Evolutionary conservation across 306 rosid species (phyloP).

Genomic region (Cucurbita maxima): DNA sequence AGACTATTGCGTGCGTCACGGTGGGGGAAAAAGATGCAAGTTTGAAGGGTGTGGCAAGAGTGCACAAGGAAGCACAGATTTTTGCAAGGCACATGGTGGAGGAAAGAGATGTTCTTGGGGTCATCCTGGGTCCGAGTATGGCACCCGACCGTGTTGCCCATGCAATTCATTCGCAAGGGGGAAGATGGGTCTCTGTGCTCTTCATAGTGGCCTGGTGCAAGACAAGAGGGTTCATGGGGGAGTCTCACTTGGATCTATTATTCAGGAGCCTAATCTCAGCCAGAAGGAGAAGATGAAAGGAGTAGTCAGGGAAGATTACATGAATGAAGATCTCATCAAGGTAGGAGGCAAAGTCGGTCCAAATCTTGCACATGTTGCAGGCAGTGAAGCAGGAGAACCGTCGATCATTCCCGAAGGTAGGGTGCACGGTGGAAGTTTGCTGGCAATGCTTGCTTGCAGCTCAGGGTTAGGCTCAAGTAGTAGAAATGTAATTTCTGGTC

Average conservation of each 20-base stretch:
- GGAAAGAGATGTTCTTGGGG: slow-evolving; percentile 97
- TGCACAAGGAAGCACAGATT: slow-evolving; percentile 95
- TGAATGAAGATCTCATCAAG: slow-evolving; percentile 33
- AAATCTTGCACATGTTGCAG: slow-evolving; percentile 18
- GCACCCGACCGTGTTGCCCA: slow-evolving; percentile 37
- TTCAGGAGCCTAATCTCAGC: slow-evolving; percentile 34
- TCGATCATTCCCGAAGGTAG: slow-evolving; percentile 60
- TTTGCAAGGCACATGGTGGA: slow-evolving; percentile 97
- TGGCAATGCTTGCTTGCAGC: slow-evolving; percentile 45
- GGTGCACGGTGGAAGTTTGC: slow-evolving; percentile 85
- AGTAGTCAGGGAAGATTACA: slow-evolving; percentile 14
- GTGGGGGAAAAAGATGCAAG: slow-evolving; percentile 91
- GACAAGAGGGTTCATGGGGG: slow-evolving; percentile 98
- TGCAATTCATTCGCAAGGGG: slow-evolving; percentile 84
- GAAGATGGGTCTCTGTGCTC: slow-evolving; percentile 78
- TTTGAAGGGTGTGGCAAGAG: slow-evolving; percentile 80
- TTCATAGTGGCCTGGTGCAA: slow-evolving; percentile 69
- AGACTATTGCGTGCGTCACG: slow-evolving; percentile 91
- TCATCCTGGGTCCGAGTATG: slow-evolving; percentile 57
- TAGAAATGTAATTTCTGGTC: slow-evolving; percentile 9
- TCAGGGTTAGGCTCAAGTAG: slow-evolving; percentile 31
- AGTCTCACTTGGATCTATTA: slow-evolving; percentile 41
- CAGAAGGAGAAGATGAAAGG: slow-evolving; percentile 30
- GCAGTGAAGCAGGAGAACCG: slow-evolving; percentile 18
- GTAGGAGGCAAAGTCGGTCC: slow-evolving; percentile 15